phyloP scores from a whole-genome alignment of 2,329 filamentous ascomycete genomes.

The Conoideocrella luteorostrata region DNA sequence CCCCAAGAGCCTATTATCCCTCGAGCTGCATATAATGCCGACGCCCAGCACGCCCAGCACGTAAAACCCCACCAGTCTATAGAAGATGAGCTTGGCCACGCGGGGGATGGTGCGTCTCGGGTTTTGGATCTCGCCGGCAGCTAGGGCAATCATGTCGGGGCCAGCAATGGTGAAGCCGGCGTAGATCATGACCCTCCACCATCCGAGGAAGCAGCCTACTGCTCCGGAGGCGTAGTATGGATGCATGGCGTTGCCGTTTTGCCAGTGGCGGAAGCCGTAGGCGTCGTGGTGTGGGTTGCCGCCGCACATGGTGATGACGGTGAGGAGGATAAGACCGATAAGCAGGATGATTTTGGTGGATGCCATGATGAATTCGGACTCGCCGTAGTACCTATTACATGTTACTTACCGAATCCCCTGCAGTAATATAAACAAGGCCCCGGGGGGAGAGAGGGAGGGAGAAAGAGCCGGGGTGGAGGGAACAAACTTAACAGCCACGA shows the following conservation, averaged over 20 bases:
- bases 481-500: too few relatives aligned
- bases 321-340: constrained; percentile 53
- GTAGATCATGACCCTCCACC: constrained; percentile 49
- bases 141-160: constrained; percentile 58
- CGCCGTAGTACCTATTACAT: constrained; percentile 37
- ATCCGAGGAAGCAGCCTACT: constrained; percentile 38
- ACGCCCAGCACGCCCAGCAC: constrained; percentile 56
- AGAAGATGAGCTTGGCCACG: constrained; percentile 68
- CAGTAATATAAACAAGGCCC: too few relatives aligned
- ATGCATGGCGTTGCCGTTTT: constrained; percentile 25
- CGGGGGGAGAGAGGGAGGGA: too few relatives aligned
- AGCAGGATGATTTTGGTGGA: constrained; percentile 43
- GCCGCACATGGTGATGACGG: constrained; percentile 62
- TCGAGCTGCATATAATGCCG: constrained; percentile 48
- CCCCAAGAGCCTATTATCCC: too few relatives aligned
- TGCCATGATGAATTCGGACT: constrained; percentile 49
- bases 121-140: constrained; percentile 55
- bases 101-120: constrained; percentile 59
- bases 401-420: too few relatives aligned
- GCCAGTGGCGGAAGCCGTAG: constrained; percentile 59
- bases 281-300: constrained; percentile 57
- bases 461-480: too few relatives aligned
- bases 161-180: constrained; percentile 63
- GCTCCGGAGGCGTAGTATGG: constrained; percentile 33
- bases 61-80: constrained; percentile 65